These are phyloP conservation scores for Backusella liffmaniae DNA, from an alignment of 192 early-diverging fungal genomes.

Conservation along the genomic window DNA sequence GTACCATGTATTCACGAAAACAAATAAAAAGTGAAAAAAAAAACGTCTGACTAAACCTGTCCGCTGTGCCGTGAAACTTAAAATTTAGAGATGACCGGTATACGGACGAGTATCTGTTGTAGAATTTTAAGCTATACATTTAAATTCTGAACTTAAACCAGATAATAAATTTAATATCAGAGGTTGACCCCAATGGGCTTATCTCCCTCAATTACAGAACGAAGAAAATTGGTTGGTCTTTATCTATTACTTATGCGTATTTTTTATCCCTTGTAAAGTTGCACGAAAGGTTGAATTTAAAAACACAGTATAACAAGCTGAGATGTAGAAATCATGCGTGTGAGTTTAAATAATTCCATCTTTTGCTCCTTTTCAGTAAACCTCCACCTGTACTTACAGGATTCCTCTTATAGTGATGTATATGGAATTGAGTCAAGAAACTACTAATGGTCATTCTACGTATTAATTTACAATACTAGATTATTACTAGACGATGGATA, in stretches of 20 bases:
- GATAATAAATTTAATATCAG: too few species aligned
- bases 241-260: not conserved
- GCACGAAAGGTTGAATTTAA: not conserved
- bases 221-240: not conserved
- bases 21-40: not conserved
- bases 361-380: not conserved
- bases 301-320: conserved; percentile 1
- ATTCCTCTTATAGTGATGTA: not conserved
- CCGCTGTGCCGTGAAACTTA: not conserved
- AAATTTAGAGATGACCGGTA: not conserved
- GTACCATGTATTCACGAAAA: not conserved
- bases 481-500: not conserved
- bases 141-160: not conserved
- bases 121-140: not conserved
- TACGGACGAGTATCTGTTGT: not conserved
- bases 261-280: not conserved
- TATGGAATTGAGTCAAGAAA: not conserved
- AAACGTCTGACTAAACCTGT: not conserved
- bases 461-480: not conserved
- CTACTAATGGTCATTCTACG: too few species aligned
- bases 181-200: too few species aligned
- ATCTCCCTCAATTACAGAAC: not conserved
- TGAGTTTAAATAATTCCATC: not conserved
- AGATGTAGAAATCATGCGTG: conserved; percentile 1
- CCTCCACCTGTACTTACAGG: not conserved